Conservation (phyloP, 2,329 filamentous ascomycete genomes). For the Colletotrichum spaethianum region DNA sequence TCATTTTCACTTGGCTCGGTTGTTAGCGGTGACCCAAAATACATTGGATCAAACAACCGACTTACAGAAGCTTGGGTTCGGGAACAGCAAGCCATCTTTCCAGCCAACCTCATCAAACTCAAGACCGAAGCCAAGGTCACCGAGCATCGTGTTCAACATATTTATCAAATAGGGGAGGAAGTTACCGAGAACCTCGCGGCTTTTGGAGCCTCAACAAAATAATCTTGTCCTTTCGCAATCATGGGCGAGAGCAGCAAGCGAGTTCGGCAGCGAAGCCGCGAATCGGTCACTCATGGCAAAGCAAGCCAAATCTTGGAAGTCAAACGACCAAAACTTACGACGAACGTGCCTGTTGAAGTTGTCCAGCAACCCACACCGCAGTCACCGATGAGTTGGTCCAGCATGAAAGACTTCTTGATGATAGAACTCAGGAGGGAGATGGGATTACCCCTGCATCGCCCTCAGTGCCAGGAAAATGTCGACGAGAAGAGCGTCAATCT, state of each 20-base stretch:
- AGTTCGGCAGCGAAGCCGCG: slow-evolving; percentile 40
- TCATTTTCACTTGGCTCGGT: slow-evolving; percentile 37
- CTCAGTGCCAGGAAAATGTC: slow-evolving; percentile 21
- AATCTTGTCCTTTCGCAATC: slow-evolving; percentile 10
- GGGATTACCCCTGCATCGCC: slow-evolving; percentile 26
- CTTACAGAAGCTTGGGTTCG: slow-evolving; percentile 39
- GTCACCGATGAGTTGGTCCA: slow-evolving; percentile 26
- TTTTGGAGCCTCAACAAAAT: slow-evolving; percentile 12
- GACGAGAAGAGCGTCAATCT: slow-evolving; percentile 40
- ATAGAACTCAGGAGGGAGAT: slow-evolving; percentile 37
- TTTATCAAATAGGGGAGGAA: slow-evolving; percentile 30
- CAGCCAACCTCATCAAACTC: slow-evolving; percentile 36
- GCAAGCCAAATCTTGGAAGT: slow-evolving; percentile 13
- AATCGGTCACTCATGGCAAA: slow-evolving; percentile 25
- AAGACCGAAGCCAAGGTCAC: slow-evolving; percentile 31
- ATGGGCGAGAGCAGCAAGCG: slow-evolving; percentile 39
- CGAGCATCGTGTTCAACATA: slow-evolving; percentile 33
- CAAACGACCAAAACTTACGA: slow-evolving; percentile 35
- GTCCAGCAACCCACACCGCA: slow-evolving; percentile 29
- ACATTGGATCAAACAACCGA: slow-evolving; percentile 28
- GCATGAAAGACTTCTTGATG: slow-evolving; percentile 39
- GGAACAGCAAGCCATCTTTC: slow-evolving; percentile 37
- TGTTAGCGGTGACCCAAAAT: slow-evolving; percentile 34
- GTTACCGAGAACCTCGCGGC: slow-evolving; percentile 35
- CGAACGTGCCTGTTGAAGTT: slow-evolving; percentile 32